Conservation (phyloP, 1,284 basidiomycete species). For the Apiotrichum gamsii region DNA sequence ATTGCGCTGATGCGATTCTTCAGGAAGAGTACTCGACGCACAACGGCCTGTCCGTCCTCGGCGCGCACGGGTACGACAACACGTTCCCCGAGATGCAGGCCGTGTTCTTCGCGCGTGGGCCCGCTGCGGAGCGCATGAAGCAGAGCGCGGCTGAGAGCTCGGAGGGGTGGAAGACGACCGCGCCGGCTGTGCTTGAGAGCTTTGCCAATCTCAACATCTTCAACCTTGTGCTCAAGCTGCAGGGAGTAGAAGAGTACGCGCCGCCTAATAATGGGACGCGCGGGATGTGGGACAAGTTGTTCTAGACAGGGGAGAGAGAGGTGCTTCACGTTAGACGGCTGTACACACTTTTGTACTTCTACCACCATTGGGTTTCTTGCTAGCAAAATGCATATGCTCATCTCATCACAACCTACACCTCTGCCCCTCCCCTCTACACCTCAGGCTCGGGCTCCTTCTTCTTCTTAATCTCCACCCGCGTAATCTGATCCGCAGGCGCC, state of each 20-base stretch:
- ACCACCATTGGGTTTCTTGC: too few relatives aligned
- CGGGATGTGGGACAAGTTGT: conserved; percentile 8
- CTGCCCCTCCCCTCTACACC: conserved; percentile 1
- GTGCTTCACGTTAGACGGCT: too few relatives aligned
- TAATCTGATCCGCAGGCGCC: conserved; percentile 44
- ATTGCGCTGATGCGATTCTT: too few relatives aligned
- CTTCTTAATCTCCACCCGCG: conserved; percentile 20
- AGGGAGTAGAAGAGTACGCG: conserved; percentile 58
- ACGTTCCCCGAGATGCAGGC: conserved; percentile 70
- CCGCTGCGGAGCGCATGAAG: conserved; percentile 6
- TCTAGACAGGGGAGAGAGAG: too few relatives aligned
- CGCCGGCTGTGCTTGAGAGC: too few relatives aligned
- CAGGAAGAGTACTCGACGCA: conserved; percentile 46
- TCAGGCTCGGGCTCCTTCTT: conserved; percentile 22
- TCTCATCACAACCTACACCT: too few relatives aligned
- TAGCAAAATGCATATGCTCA: too few relatives aligned
- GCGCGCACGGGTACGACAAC: conserved; percentile 54
- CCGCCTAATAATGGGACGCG: conserved; percentile 50
- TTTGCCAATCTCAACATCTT: conserved; percentile 82
- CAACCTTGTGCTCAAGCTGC: conserved; percentile 66
- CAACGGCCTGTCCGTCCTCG: conserved; percentile 3
- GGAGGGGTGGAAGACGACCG: conserved; percentile 43
- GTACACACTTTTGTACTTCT: too few relatives aligned
- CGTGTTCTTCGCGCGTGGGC: conserved; percentile 64
- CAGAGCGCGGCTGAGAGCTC: conserved; percentile 45